Base-by-base conservation (phyloP, 148 eudicot genomes). In the Cornus kousa region DNA sequence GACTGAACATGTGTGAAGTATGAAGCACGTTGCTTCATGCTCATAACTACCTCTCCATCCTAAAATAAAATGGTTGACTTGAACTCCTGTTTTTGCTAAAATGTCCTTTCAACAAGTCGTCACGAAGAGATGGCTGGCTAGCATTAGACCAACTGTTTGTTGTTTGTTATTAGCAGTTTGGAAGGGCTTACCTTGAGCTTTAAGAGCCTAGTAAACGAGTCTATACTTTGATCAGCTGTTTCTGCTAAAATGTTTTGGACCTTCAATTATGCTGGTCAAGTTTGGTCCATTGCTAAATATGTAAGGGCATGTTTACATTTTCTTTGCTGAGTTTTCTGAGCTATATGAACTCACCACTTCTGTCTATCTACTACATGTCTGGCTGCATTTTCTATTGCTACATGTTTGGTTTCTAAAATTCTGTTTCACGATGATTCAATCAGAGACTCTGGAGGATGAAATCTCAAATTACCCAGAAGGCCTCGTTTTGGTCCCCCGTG, bases 401-500 rank as follows among this genome's bases (percentile, higher is more conserved):
- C 71, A 65, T 39, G 22, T 16, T 74, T 62, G 33, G 28, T 71
- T 70, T 82, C 43, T 83, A 64, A 62, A 40, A 48, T 22, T 62
- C 67, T 24, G 35, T 23, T 46, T 74, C 48, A 24, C 64, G 73
- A 28, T 68, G 31, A 64, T 76, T 39, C 57, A 10, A 75, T 72
- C 90, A 95, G 99, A 93, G 79, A 78, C 87, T 24, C 67, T 87
- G 83, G 98, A 96, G 68, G 99, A 96, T 84, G 92, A 93, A 68
- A 84, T 90, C 74, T 78, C 86, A 55, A 82, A 86, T 75, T 85
- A 87, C 71, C 99, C 97, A 19, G 91, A 94, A 78, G 92, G 95
- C 84, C 95, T 96, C 79, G 95, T 96, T 72, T 85, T 96, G 83
- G 98, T 96, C 32, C 98, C 99, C n/a, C 87, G 95, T 82, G 95